Percentiles rank a stretch among this genome's conserved stretches.
Conservation (phyloP, 192 early-diverging fungal genomes). For the Backusella australiensis region DNA sequence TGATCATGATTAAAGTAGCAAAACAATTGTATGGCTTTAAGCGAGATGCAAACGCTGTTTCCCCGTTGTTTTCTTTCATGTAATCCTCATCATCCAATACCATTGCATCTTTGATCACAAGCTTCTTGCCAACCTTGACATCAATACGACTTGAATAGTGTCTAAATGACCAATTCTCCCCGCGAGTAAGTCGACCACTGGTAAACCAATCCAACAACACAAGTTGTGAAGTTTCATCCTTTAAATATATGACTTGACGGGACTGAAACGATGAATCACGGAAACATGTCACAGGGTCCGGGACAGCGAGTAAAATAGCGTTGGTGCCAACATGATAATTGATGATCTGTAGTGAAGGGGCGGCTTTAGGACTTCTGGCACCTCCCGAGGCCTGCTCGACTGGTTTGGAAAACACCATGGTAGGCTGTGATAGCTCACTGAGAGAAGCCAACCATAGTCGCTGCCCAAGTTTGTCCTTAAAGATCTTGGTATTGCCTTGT, state of each 20-base stretch:
- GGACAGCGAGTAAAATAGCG: slow-evolving; percentile 59
- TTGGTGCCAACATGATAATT: slow-evolving; percentile 35
- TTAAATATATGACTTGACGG: slow-evolving; percentile 53
- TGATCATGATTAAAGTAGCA: slow-evolving; percentile 58
- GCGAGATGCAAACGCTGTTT: slow-evolving; percentile 48
- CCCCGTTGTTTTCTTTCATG: slow-evolving; percentile 10
- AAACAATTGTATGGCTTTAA: slow-evolving; percentile 60
- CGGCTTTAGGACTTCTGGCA: neutral
- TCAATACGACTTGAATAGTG: slow-evolving; percentile 38
- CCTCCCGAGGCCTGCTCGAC: slow-evolving; percentile 14
- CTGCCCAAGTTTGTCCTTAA: slow-evolving; percentile 48
- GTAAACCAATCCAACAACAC: slow-evolving; percentile 87
- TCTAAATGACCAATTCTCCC: slow-evolving; percentile 73
- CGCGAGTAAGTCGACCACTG: slow-evolving; percentile 66
- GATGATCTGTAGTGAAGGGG: slow-evolving; percentile 45
- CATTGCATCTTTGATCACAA: slow-evolving; percentile 42
- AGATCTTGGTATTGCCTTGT: slow-evolving; percentile 87
- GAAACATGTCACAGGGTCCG: slow-evolving; percentile 82
- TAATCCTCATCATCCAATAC: slow-evolving; percentile 45
- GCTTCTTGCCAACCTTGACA: slow-evolving; percentile 22
- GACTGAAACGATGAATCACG: slow-evolving; percentile 59
- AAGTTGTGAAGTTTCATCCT: slow-evolving; percentile 47
- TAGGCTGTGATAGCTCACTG: slow-evolving; percentile 4
- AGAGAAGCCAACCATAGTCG: slow-evolving; percentile 22
- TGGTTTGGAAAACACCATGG: neutral